Base-by-base conservation (phyloP, 2,329 filamentous ascomycete genomes). In the Knoxdaviesia capensis region DNA sequence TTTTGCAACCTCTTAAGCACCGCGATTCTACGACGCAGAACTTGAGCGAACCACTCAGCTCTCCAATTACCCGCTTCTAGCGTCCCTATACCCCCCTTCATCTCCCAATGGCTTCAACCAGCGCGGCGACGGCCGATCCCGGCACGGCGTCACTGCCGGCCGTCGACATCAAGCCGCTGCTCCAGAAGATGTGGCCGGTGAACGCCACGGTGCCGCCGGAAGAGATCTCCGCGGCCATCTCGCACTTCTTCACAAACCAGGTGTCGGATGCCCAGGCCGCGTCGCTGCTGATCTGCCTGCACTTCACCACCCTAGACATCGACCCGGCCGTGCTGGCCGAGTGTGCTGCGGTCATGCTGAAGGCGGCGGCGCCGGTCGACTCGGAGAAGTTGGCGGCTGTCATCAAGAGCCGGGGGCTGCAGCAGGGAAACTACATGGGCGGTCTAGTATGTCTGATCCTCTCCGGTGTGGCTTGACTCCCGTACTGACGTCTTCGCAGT, bases 201-300 rank as follows among this genome's bases (percentile, higher is more conserved):
- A 49, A 54, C 60, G 46, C 60, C 53, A 56, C 60, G 10, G 78
- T 87, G 43, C 74, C 76, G 10, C 76, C 87, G 8, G 66, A 74
- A 41, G 85, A 94, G 56, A 90, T 98, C 56, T 85, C 88, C 45
- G 69, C 79, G n/a, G 87, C 88, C 42, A 79, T 96, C 51, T 79
- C 84, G 5, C 69, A 88, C 54, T 92, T 94, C 55, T 96, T 96
- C 60, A 87, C 86, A 45, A 80, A 94, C 61, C 75, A 77, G 49
- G 68, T 96, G 11, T 88, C 83, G n/a, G 78, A 83, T 35, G 81
- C 87, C 6, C 90, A 96, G 58, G 81, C 82, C 1, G 82, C 83
- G 42, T 81, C 87, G 35, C 68, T 98, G 43, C 68, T 96, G 41
- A 94, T 90, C 54, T 82, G 86, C 43, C 68, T 98, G 38, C 88